These are phyloP conservation scores for Plasmodium yoelii DNA, from an alignment of 169 alveolate genomes.

Conservation along the genomic window DNA sequence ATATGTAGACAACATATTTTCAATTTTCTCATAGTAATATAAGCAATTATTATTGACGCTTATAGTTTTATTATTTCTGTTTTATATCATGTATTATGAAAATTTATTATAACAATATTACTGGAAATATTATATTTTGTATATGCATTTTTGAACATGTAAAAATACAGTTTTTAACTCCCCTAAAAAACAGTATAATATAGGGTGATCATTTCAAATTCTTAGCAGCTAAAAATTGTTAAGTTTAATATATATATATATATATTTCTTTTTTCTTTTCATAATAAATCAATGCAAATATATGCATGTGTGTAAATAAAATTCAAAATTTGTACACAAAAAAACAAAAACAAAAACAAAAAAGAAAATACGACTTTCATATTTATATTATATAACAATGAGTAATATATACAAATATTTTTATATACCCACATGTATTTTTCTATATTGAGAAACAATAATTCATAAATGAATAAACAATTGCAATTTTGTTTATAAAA, in stretches of 20 bases:
- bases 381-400: not conserved
- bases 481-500: constrained; percentile 10
- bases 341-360: not conserved
- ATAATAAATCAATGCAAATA: constrained; percentile 10
- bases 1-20: too few relatives aligned
- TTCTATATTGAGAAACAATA: constrained; percentile 9
- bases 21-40: too few relatives aligned
- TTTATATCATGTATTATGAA: too few relatives aligned
- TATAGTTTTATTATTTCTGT: too few relatives aligned
- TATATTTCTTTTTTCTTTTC: constrained; percentile 11
- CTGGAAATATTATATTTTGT: too few relatives aligned
- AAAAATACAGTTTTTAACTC: too few relatives aligned
- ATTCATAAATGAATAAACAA: constrained; percentile 16
- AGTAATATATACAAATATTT: not conserved
- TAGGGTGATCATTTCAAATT: too few relatives aligned
- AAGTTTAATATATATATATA: not conserved
- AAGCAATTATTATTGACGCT: too few relatives aligned
- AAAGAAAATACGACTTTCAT: not conserved
- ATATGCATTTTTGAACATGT: too few relatives aligned
- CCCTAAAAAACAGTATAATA: too few relatives aligned
- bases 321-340: not conserved
- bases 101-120: too few relatives aligned
- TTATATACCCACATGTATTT: constrained; percentile 3
- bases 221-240: not conserved
- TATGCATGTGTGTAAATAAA: not conserved